These are phyloP conservation scores for Castanea crenata DNA, from an alignment of 306 rosid species.

Conservation along the genomic window DNA sequence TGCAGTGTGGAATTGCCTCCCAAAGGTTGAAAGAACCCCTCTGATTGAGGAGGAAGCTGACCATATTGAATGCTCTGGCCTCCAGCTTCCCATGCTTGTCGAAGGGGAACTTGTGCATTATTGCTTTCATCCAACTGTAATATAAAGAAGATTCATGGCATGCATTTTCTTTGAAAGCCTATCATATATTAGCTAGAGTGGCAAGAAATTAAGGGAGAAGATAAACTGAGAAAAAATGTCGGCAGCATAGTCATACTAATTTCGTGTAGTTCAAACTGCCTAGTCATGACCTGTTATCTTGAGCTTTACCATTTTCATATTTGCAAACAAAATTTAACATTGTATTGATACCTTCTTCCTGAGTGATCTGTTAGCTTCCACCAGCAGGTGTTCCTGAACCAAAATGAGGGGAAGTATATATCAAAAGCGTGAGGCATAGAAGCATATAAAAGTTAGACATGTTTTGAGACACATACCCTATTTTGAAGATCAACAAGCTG, in stretches of 20 bases:
- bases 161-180: not conserved
- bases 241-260: too few relatives aligned
- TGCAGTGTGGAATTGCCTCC: slow-evolving; percentile 53
- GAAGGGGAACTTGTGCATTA: slow-evolving; percentile 24
- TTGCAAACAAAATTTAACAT: not conserved
- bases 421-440: not conserved
- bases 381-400: slow-evolving; percentile 63
- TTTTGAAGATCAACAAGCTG: slow-evolving; percentile 80
- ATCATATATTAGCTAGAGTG: not conserved
- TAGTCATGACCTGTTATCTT: too few relatives aligned
- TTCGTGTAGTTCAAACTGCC: too few relatives aligned
- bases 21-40: slow-evolving; percentile 48
- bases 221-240: too few relatives aligned
- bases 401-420: not conserved
- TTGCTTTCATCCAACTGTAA: slow-evolving; percentile 61
- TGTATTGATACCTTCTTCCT: slow-evolving; percentile 53
- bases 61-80: slow-evolving; percentile 23
- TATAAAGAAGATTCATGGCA: not conserved
- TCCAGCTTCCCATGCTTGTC: slow-evolving; percentile 49
- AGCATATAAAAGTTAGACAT: not conserved
- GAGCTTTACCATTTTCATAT: not conserved
- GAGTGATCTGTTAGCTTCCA: slow-evolving; percentile 53
- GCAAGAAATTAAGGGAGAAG: not conserved
- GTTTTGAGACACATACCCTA: slow-evolving; percentile 35
- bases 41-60: slow-evolving; percentile 44